phyloP scores from a whole-genome alignment of 2,329 filamentous ascomycete species.

The Meredithiella fracta region DNA sequence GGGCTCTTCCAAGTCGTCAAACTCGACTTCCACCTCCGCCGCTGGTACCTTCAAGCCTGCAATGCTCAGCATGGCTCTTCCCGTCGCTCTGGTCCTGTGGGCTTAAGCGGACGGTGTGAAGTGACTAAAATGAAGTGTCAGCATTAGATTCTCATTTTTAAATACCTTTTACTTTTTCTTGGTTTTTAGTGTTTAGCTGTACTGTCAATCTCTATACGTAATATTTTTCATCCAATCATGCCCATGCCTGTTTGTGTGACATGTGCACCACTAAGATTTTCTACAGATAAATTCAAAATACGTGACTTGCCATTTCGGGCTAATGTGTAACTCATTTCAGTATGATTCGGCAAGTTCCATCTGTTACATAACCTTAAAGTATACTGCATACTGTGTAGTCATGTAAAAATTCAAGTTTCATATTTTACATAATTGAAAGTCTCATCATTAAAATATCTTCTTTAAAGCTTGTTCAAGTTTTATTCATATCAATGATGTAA shows the following conservation, averaged over 20 bases:
- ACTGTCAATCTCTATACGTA: constrained; percentile 5
- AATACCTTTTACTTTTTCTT: constrained; percentile 1
- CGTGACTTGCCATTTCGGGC: not conserved
- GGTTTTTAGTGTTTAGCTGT: not conserved
- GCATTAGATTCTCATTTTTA: not conserved
- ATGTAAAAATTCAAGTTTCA: too few relatives aligned
- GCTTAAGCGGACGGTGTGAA: constrained; percentile 4
- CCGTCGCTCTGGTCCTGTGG: constrained; percentile 12
- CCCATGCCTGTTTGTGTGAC: not conserved
- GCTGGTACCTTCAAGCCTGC: constrained; percentile 13
- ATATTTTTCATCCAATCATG: not conserved
- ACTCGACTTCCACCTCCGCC: constrained; percentile 10
- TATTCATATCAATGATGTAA: not conserved
- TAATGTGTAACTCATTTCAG: not conserved
- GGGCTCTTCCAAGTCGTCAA: not conserved
- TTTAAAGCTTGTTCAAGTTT: not conserved
- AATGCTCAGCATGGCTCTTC: constrained; percentile 14
- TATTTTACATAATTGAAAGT: not conserved
- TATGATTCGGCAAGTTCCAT: too few relatives aligned
- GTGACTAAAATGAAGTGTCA: not conserved
- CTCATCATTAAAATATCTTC: not conserved
- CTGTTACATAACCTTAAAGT: too few relatives aligned
- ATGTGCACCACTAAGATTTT: not conserved
- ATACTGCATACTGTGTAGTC: too few relatives aligned
- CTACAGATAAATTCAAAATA: too few relatives aligned